Conservation (phyloP, 139 green algal genomes). For the Auxenochlorella protothecoides region DNA sequence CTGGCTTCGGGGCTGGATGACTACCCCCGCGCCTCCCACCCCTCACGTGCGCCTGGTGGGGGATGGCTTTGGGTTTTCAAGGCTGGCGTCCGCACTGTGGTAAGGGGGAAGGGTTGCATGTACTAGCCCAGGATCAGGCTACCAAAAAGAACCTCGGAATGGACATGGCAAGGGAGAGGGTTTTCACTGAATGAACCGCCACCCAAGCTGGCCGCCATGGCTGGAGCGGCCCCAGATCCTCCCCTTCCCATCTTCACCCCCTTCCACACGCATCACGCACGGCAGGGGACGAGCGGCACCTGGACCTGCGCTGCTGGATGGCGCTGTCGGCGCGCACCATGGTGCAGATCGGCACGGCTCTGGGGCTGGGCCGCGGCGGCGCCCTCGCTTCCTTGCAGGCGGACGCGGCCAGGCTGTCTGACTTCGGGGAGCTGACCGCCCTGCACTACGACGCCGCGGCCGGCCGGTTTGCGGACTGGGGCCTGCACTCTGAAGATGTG, state of each 20-base stretch:
- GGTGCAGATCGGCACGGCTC: slow-evolving; percentile 30
- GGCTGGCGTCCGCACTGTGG: no score
- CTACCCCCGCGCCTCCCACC: slow-evolving; percentile 84
- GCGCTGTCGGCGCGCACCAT: slow-evolving; percentile 47
- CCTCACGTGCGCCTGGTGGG: slow-evolving; percentile 16
- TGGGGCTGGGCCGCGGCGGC: slow-evolving; percentile 13
- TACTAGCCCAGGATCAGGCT: no score
- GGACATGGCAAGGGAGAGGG: no score
- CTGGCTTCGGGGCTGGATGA: slow-evolving; percentile 86
- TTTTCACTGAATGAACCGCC: no score
- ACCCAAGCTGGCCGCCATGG: no score
- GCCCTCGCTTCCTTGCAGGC: slow-evolving; percentile 18
- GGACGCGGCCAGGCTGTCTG: slow-evolving; percentile 25
- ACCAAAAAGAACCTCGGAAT: no score
- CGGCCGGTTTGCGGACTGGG: slow-evolving; percentile 69
- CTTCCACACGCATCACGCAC: no score
- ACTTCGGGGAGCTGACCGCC: slow-evolving; percentile 35
- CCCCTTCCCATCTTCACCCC: no score
- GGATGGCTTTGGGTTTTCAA: background rate
- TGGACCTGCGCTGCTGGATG: slow-evolving; percentile 93
- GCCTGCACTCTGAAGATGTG: slow-evolving; percentile 79
- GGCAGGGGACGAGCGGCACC: slow-evolving; percentile 61
- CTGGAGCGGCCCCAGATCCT: no score
- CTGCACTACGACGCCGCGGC: slow-evolving; percentile 58
- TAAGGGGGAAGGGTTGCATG: background rate